phyloP scores from a whole-genome alignment of 345 rosid genomes.

The Crucihimalaya himalaica region DNA sequence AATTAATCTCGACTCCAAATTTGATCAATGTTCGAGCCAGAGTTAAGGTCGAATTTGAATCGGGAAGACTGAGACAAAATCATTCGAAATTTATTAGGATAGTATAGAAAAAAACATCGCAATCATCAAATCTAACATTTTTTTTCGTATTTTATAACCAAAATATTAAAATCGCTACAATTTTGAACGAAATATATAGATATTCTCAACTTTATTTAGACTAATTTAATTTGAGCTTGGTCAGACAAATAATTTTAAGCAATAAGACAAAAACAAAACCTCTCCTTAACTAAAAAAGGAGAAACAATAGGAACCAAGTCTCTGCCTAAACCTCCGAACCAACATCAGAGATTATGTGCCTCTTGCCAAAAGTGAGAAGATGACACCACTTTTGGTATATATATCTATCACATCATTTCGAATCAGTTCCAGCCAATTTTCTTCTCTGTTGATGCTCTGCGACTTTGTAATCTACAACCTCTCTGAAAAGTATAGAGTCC shows the following conservation, averaged over 20 bases:
- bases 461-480: constrained; percentile 92
- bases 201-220: background rate
- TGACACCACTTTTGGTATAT: background rate
- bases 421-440: constrained; percentile 55
- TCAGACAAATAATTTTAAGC: background rate
- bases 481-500: constrained; percentile 71
- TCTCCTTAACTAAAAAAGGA: constrained; percentile 18
- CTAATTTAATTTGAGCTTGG: background rate
- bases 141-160: background rate
- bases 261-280: constrained; percentile 20
- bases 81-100: too few species aligned
- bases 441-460: constrained; percentile 91
- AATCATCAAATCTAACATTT: too few species aligned
- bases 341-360: background rate
- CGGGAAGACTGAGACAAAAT: too few species aligned
- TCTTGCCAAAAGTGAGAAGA: constrained; percentile 12
- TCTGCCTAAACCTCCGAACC: constrained; percentile 14
- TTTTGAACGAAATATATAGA: background rate
- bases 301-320: constrained; percentile 24
- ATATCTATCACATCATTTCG: constrained; percentile 8
- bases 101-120: too few species aligned
- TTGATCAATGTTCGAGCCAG: too few species aligned
- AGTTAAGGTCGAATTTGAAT: too few species aligned
- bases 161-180: background rate
- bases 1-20: too few species aligned